Percentiles rank a stretch among this genome's conserved stretches.
These are phyloP conservation scores for Vigna nakashimae DNA, from an alignment of 306 rosid species.

Conservation along the genomic window DNA sequence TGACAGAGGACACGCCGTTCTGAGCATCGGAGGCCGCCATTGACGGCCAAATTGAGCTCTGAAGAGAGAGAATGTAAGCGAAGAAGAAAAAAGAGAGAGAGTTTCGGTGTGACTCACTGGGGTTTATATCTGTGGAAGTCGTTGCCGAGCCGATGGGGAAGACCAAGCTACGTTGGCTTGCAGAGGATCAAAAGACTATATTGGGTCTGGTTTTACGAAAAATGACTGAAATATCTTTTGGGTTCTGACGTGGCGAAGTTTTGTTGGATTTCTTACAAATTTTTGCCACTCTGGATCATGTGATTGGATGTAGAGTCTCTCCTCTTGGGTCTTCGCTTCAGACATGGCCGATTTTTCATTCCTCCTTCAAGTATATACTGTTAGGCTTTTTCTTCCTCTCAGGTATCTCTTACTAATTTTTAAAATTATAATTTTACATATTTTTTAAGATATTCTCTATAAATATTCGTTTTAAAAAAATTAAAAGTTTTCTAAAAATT, in stretches of 20 bases:
- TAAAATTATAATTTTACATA: no score
- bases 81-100: constrained; percentile 30
- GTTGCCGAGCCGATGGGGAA: constrained; percentile 24
- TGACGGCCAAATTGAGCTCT: constrained; percentile 69
- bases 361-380: not conserved
- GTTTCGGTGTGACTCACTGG: constrained; percentile 24
- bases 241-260: not conserved
- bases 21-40: constrained; percentile 89
- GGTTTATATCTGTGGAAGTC: constrained; percentile 44
- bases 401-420: no score
- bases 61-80: constrained; percentile 27
- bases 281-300: constrained; percentile 14
- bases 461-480: no score
- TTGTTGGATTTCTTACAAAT: not conserved
- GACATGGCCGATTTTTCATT: constrained; percentile 17
- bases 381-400: no score
- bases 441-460: no score
- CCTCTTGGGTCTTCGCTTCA: constrained; percentile 17
- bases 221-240: constrained; percentile 26
- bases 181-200: not conserved
- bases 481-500: no score
- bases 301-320: constrained; percentile 38
- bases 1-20: constrained; percentile 50
- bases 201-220: not conserved
- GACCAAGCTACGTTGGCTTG: constrained; percentile 15